Base-by-base conservation (phyloP, 2,329 filamentous ascomycete species). In the Fusarium chuoi region DNA sequence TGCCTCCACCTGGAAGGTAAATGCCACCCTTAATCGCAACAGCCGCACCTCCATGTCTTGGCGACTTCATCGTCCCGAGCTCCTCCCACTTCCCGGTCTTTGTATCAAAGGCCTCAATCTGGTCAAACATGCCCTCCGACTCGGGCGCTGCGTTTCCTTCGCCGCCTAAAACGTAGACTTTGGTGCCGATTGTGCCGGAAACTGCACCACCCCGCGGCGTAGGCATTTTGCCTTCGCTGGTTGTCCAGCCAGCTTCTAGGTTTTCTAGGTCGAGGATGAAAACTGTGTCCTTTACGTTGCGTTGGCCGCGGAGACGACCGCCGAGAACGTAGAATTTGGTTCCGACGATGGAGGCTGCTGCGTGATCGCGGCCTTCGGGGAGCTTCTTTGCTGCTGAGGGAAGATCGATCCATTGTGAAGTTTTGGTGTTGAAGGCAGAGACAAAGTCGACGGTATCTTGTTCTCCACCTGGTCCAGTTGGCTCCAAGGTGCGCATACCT, bases 291-390 rank as follows among this genome's bases (percentile, higher is more conserved):
- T 75, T 75, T 22, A 80, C 76, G 36, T 82, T 82, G 26, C 65
- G 55, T 33, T 81, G 78, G 1, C 80, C 80, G 5, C 76, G 70
- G 5, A 75, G 66, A 6, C 83, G 75, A 4, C 83, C 83, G 1
- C 83, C 83, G 0, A 83, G 45, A 2, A 85, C 78, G 62, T 83
- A 85, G 22, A 85, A 78, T 8, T 62, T 79, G 5, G 71, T 65
- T 1, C 75, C 78, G 17, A 83, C 73, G 2, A 85, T 71, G 4
- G 78, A 73, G 2, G 74, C 75, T 0, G 72, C 73, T 1, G 78
- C 82, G 44, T 85, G 83, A 38, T 85, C 81, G 8, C 83, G 72
- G 1, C 75, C 75, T 26, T 78, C 81, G 0, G 83, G 83, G 0
- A 85, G 57, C 9, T 63, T 57, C 17, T 57, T 59, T 13, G 78